These are phyloP conservation scores for Sporopachydermia lactativora DNA, from an alignment of 805 yeast species.

Conservation along the genomic window DNA sequence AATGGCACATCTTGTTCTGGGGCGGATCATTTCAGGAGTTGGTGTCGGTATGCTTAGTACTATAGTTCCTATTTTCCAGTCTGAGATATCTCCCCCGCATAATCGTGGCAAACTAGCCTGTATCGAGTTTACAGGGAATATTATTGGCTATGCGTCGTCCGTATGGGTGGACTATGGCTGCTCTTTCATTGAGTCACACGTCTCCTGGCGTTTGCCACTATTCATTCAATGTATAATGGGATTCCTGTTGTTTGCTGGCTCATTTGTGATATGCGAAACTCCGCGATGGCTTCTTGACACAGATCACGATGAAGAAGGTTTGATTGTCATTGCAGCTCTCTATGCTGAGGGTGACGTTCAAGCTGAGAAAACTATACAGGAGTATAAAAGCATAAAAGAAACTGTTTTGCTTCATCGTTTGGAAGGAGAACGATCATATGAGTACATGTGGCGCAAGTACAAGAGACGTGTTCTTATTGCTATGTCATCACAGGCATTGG, in stretches of 20 bases:
- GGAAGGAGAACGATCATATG: slow-evolving; percentile 22
- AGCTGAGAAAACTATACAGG: slow-evolving; percentile 12
- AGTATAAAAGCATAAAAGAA: slow-evolving; percentile 33
- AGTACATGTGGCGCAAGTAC: slow-evolving; percentile 26
- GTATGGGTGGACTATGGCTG: slow-evolving; percentile 36
- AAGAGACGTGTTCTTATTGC: slow-evolving; percentile 6
- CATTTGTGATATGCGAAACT: slow-evolving; percentile 33
- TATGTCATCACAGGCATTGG: slow-evolving; percentile 14
- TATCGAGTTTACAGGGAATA: slow-evolving; percentile 41
- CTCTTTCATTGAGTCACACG: slow-evolving; percentile 25
- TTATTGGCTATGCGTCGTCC: slow-evolving; percentile 40
- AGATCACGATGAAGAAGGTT: slow-evolving; percentile 41
- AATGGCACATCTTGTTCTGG: slow-evolving; percentile 23
- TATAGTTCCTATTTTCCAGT: slow-evolving; percentile 35
- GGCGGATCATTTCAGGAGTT: slow-evolving; percentile 32
- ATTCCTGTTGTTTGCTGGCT: slow-evolving; percentile 30
- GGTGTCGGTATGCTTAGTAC: slow-evolving; percentile 39
- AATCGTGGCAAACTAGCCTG: slow-evolving; percentile 35
- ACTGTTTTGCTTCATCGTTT: slow-evolving; percentile 6
- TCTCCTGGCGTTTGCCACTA: slow-evolving; percentile 29
- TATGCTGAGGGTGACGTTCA: slow-evolving; percentile 37
- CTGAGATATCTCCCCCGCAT: slow-evolving; percentile 31
- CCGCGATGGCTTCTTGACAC: slow-evolving; percentile 40
- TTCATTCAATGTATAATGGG: slow-evolving; percentile 15
- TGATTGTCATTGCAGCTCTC: slow-evolving; percentile 39